Percentiles rank a stretch among this genome's conserved stretches.
These are phyloP conservation scores for Trypanosoma theileri DNA, from an alignment of 208 protist genomes.

Conservation along the genomic window DNA sequence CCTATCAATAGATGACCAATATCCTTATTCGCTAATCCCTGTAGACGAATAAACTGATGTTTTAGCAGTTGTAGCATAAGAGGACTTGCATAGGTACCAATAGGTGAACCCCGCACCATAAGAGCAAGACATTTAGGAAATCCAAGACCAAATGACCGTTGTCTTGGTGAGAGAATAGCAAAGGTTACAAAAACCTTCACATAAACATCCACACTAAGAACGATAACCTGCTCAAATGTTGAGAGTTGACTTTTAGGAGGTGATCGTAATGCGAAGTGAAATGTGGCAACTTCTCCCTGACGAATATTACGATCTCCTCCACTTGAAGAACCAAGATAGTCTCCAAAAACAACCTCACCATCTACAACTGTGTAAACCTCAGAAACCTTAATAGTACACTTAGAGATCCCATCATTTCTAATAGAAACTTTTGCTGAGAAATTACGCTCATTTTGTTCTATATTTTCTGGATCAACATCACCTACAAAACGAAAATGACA, in stretches of 20 bases:
- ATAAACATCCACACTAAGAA: constrained; percentile 64
- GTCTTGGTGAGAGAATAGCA: constrained; percentile 59
- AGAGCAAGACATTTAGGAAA: constrained; percentile 71
- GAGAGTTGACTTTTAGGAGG: constrained; percentile 46
- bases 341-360: constrained; percentile 49
- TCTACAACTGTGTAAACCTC: constrained; percentile 79
- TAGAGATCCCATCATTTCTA: constrained; percentile 55
- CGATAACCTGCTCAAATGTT: constrained; percentile 70
- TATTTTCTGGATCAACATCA: constrained; percentile 19
- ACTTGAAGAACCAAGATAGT: constrained; percentile 41
- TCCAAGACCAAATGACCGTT: constrained; percentile 54
- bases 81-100: constrained; percentile 71
- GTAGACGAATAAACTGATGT: constrained; percentile 72
- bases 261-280: constrained; percentile 49
- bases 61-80: constrained; percentile 83
- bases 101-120: constrained; percentile 59
- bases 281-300: constrained; percentile 58
- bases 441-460: constrained; percentile 2
- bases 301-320: constrained; percentile 49
- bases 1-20: constrained; percentile 57
- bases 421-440: constrained; percentile 52
- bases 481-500: constrained; percentile 67
- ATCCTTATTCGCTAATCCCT: constrained; percentile 56
- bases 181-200: constrained; percentile 75
- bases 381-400: constrained; percentile 47